Evolutionary conservation across 1,284 basidiomycete species (phyloP).

Genomic region (Austropuccinia psidii): DNA sequence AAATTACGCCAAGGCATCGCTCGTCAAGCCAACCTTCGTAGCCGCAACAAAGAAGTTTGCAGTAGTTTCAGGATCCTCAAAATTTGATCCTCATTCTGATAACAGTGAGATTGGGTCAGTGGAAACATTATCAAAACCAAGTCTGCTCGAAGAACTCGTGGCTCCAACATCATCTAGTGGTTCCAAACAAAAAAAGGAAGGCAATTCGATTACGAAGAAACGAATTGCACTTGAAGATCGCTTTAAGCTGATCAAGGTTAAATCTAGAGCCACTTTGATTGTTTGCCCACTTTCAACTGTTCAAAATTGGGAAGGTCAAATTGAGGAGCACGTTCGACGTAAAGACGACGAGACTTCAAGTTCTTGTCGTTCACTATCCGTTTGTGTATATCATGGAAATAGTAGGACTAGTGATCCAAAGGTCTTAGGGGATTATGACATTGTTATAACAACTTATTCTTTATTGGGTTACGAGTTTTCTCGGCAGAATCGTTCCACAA

Average conservation of each 20-base stretch:
- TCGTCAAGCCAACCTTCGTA: conserved; percentile 49
- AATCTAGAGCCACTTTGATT: conserved; percentile 85
- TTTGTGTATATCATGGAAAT: conserved; percentile 95
- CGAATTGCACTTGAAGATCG: conserved; percentile 40
- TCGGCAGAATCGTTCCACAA: conserved; percentile 56
- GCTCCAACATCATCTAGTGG: background rate
- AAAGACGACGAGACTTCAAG: background rate
- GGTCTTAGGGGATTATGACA: conserved; percentile 85
- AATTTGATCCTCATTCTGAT: too few species aligned
- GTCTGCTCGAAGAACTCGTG: conserved; percentile 51
- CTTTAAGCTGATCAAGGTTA: conserved; percentile 42
- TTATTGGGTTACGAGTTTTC: conserved; percentile 92
- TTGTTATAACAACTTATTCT: conserved; percentile 94
- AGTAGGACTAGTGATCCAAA: conserved; percentile 72
- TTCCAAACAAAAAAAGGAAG: conserved; percentile 26
- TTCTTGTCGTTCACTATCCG: conserved; percentile 52
- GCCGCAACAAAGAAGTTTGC: too few species aligned
- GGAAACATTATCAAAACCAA: conserved; percentile 51
- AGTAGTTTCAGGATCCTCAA: too few species aligned
- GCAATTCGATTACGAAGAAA: conserved; percentile 35
- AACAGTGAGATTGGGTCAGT: too few species aligned
- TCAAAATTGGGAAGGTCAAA: conserved; percentile 97
- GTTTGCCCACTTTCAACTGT: conserved; percentile 95
- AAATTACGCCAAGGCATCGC: conserved; percentile 55
- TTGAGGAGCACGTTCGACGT: conserved; percentile 70